Evolutionary conservation across 305 asterid genomes (phyloP).

Genomic region (Ilex paraguariensis): DNA sequence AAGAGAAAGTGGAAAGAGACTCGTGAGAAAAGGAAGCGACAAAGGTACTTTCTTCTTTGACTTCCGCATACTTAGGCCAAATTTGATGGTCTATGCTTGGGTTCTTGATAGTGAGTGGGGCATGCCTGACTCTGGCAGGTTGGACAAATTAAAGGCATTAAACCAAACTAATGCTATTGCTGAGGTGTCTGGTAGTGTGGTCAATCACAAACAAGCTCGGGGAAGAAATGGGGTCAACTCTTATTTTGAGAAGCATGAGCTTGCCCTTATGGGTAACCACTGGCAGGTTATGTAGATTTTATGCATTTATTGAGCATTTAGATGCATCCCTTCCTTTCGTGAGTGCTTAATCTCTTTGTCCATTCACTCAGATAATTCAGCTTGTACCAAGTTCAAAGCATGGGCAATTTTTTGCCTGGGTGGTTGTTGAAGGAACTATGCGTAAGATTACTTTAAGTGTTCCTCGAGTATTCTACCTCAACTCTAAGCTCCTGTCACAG

Average conservation of each 20-base stretch:
- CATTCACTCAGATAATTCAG: constrained; percentile 72
- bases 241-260: constrained; percentile 77
- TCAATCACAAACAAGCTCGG: constrained; percentile 38
- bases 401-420: constrained; percentile 94
- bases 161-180: constrained; percentile 35
- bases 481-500: constrained; percentile 95
- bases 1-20: constrained; percentile 94
- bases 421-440: constrained; percentile 82
- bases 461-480: constrained; percentile 89
- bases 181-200: constrained; percentile 32
- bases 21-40: constrained; percentile 81
- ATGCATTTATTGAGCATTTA: constrained; percentile 12
- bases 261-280: constrained; percentile 71
- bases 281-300: constrained; percentile 81
- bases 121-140: constrained; percentile 34
- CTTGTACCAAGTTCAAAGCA: constrained; percentile 62
- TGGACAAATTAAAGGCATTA: constrained; percentile 37
- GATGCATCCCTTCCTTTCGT: constrained; percentile 8
- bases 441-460: constrained; percentile 67
- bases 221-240: constrained; percentile 69
- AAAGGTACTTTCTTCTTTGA: constrained; percentile 43
- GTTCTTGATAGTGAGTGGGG: constrained; percentile 13
- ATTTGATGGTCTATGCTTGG: neutral
- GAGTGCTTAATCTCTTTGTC: constrained; percentile 20
- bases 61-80: neutral